Base-by-base conservation (phyloP, 768 basidiomycete genomes). In the Pleurotus giganteus region DNA sequence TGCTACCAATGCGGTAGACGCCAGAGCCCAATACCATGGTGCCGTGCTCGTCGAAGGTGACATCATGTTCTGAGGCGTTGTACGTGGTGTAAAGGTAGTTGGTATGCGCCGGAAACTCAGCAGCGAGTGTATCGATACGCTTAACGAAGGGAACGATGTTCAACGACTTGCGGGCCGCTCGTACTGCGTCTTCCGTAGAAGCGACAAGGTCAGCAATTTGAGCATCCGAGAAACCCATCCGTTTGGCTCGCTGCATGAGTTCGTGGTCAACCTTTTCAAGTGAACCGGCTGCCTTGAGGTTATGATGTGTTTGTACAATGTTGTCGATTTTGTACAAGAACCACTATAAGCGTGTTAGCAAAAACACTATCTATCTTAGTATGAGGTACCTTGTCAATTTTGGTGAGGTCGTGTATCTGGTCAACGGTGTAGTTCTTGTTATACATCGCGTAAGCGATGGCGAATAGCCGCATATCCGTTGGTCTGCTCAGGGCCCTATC, bases 21-120 rank as follows among this genome's bases (percentile, higher is more conserved):
- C 97, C 97, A 57, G 89, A 92, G 23, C 97, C 97, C 21, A 98
- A 86, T 21, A 99, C 96, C 92, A 98, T 97, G n/a, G 94, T 98
- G 39, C 97, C 97, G 61, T 97, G 84, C 62, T 98, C 96, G 65
- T 95, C 79, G 66, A 98, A 98, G 19, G 91, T 83, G 67, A 99
- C 88, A 64, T 99, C 97, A 62, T 99, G 97, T 58, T 88, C 84
- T 0, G 92, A 89, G 2, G 94, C 97, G 64, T 98, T 98, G 79
- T 98, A 99, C 17, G 97, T 98, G 17, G 96, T 98, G 75, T 98
- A 99, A 55, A 99, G 88, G 73, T 98, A 98, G 77, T 98, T 98
- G 60, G 97, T 99, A 71, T 95, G 88, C 1, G 97, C 97, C 23
- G 97, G 97, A 75, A 89, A 99, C 71, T 99, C 97, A 57, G 97